phyloP scores from a whole-genome alignment of 2,329 filamentous ascomycete genomes.

The Colletotrichum eremochloae region DNA sequence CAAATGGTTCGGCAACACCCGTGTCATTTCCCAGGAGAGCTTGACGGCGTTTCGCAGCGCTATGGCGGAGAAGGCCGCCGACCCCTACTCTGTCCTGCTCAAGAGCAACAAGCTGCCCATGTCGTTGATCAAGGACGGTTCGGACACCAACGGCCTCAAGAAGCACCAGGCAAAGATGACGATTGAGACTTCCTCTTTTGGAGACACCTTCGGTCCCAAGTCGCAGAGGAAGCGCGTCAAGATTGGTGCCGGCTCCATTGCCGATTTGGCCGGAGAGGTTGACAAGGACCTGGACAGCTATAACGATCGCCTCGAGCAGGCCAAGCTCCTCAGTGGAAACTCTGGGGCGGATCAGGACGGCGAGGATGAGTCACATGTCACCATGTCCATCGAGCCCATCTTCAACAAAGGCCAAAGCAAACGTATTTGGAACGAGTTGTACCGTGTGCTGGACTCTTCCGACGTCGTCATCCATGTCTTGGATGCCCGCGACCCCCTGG shows the following conservation, averaged over 20 bases:
- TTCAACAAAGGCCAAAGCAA: constrained; percentile 97
- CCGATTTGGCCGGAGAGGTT: constrained; percentile 84
- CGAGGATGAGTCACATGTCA: constrained; percentile 61
- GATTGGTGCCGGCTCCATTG: constrained; percentile 83
- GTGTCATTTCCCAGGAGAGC: constrained; percentile 89
- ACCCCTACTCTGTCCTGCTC: constrained; percentile 94
- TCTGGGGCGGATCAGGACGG: constrained; percentile 67
- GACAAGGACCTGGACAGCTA: constrained; percentile 86
- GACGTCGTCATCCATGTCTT: constrained; percentile 97
- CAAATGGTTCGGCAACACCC: constrained; percentile 97
- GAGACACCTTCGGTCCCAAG: constrained; percentile 93
- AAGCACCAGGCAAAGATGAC: constrained; percentile 95
- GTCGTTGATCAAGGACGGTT: constrained; percentile 87
- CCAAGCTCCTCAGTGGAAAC: constrained; percentile 79
- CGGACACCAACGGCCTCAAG: constrained; percentile 84
- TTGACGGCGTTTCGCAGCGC: constrained; percentile 89
- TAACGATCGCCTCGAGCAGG: constrained; percentile 83
- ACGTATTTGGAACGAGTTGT: constrained; percentile 95
- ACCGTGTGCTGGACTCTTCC: constrained; percentile 95
- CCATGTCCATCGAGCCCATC: constrained; percentile 83
- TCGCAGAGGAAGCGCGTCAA: constrained; percentile 93
- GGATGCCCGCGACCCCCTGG: constrained; percentile 89
- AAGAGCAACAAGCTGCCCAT: constrained; percentile 98
- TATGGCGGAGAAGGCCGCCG: constrained; percentile 88
- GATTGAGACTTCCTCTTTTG: constrained; percentile 87